phyloP scores from a whole-genome alignment of 768 basidiomycete genomes.

The Xerocomellus intermedius region DNA sequence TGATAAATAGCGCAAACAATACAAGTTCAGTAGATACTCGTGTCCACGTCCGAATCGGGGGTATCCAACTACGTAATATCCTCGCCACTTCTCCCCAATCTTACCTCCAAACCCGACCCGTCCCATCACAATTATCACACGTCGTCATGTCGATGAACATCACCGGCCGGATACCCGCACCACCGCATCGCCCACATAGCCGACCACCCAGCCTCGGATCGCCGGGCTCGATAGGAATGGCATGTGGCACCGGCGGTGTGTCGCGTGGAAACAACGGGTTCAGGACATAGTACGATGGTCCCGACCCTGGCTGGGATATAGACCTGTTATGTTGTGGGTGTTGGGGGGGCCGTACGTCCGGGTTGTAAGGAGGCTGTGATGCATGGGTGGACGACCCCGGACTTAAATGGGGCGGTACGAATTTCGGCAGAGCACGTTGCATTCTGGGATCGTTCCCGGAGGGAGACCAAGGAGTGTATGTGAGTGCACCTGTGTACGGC shows the following conservation, averaged over 20 bases:
- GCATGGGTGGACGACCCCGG: background rate
- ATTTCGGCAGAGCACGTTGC: constrained; percentile 30
- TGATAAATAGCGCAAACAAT: background rate
- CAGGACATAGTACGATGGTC: constrained; percentile 25
- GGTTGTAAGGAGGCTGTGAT: background rate
- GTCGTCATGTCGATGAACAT: constrained; percentile 52
- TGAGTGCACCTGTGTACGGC: constrained; percentile 58
- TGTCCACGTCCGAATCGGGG: background rate
- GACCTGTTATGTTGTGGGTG: constrained; percentile 19
- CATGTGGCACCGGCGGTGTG: constrained; percentile 37
- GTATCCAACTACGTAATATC: background rate
- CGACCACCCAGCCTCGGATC: constrained; percentile 70
- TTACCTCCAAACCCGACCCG: constrained; percentile 53
- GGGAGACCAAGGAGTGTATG: constrained; percentile 46
- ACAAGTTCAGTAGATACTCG: background rate
- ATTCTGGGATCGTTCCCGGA: constrained; percentile 22
- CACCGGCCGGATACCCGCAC: constrained; percentile 50
- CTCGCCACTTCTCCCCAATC: background rate
- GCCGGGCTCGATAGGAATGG: constrained; percentile 54
- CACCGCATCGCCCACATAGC: constrained; percentile 64
- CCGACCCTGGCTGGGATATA: constrained; percentile 16
- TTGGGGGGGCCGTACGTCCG: background rate
- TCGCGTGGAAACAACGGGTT: constrained; percentile 17
- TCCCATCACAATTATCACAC: constrained; percentile 61
- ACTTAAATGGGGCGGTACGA: constrained; percentile 20